These are phyloP conservation scores for Trichoderma sp. DNA, from an alignment of 2,329 filamentous ascomycete species.

Conservation along the genomic window DNA sequence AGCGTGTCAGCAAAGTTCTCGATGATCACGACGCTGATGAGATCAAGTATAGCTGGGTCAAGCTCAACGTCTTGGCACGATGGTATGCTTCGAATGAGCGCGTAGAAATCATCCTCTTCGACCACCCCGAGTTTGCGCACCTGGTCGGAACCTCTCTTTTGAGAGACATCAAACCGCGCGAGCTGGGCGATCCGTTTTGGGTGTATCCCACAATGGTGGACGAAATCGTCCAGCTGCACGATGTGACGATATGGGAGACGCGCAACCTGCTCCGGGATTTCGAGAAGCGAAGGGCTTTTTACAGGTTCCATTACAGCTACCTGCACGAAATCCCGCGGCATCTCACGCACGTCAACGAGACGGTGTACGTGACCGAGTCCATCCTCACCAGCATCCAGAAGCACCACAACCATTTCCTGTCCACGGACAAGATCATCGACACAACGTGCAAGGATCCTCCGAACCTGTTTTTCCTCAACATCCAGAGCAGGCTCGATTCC, in stretches of 20 bases:
- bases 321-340: constrained; percentile 45
- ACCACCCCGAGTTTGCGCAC: constrained; percentile 22
- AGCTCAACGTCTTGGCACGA: constrained; percentile 34
- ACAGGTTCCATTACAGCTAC: constrained; percentile 30
- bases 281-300: constrained; percentile 28
- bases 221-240: constrained; percentile 33
- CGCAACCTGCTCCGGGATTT: constrained; percentile 34
- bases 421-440: neutral
- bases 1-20: constrained; percentile 22
- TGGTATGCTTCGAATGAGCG: constrained; percentile 26
- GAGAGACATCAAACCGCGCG: neutral
- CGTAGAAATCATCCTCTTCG: constrained; percentile 34
- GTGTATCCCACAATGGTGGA: constrained; percentile 31
- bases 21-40: neutral
- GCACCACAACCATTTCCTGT: constrained; percentile 29
- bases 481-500: constrained; percentile 34
- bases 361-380: constrained; percentile 35
- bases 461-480: constrained; percentile 19
- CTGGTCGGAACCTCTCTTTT: neutral
- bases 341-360: constrained; percentile 44
- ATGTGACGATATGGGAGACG: constrained; percentile 40
- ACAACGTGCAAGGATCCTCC: neutral
- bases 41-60: constrained; percentile 34
- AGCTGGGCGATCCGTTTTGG: constrained; percentile 36
- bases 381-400: constrained; percentile 33